These are phyloP conservation scores for Colletotrichum euphorbiae DNA, from an alignment of 2,329 filamentous ascomycete genomes.

Conservation along the genomic window DNA sequence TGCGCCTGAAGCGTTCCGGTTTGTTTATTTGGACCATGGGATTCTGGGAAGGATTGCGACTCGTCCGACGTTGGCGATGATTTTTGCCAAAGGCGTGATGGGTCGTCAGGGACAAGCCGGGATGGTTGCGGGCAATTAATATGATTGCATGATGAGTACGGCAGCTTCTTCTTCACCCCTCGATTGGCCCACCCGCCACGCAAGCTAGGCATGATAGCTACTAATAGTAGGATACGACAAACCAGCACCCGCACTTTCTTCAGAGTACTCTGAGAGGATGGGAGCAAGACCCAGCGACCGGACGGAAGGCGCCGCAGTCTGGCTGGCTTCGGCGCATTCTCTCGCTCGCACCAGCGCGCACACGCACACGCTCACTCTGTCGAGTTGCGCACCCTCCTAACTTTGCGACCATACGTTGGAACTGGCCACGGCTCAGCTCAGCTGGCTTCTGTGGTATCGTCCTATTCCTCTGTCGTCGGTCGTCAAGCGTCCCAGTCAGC, in stretches of 20 bases:
- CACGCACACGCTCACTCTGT: neutral
- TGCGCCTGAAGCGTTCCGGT: constrained; percentile 30
- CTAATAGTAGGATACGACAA: neutral
- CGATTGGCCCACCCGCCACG: constrained; percentile 44
- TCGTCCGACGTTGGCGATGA: constrained; percentile 9
- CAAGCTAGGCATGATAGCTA: constrained; percentile 40
- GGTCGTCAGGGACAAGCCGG: constrained; percentile 26
- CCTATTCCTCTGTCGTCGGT: constrained; percentile 1
- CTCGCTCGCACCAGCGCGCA: constrained; percentile 1
- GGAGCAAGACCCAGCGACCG: neutral
- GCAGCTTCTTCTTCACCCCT: constrained; percentile 46
- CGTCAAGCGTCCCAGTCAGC: constrained; percentile 1
- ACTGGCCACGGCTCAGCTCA: constrained; percentile 20
- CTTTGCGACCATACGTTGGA: constrained; percentile 16
- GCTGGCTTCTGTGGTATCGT: constrained; percentile 15
- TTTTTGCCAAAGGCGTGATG: constrained; percentile 17
- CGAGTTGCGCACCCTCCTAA: constrained; percentile 16
- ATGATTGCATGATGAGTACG: constrained; percentile 38
- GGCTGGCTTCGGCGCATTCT: constrained; percentile 35
- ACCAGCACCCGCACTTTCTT: constrained; percentile 34
- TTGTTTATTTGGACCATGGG: constrained; percentile 36
- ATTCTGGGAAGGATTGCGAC: constrained; percentile 19
- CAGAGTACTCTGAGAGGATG: too few relatives aligned
- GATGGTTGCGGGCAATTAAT: constrained; percentile 34
- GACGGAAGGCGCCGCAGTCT: constrained; percentile 27